These are phyloP conservation scores for Licmophora abbreviata DNA, from an alignment of 108 stramenopile genomes.

Conservation along the genomic window DNA sequence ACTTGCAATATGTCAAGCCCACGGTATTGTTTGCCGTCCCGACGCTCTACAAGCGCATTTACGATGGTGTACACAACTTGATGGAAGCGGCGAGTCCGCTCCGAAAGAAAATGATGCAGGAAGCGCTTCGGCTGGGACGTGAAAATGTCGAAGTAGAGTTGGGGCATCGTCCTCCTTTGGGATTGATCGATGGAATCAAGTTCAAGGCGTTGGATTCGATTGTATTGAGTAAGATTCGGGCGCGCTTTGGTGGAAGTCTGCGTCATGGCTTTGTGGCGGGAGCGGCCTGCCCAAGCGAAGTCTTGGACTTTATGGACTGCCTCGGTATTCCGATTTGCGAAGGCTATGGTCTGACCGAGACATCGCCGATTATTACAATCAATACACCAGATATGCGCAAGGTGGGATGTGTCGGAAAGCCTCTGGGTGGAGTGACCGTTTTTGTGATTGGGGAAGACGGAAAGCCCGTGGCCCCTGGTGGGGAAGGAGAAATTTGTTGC, in stretches of 20 bases:
- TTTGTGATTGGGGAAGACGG: conserved; percentile 60
- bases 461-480: conserved; percentile 52
- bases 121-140: conserved; percentile 58
- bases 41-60: conserved; percentile 89
- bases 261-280: conserved; percentile 77
- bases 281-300: conserved; percentile 82
- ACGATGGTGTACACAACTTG: conserved; percentile 87
- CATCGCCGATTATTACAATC: conserved; percentile 77
- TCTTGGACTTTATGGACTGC: conserved; percentile 87
- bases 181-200: conserved; percentile 36
- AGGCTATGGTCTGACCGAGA: conserved; percentile 93
- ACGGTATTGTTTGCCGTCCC: conserved; percentile 86
- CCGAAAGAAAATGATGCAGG: conserved; percentile 54
- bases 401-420: conserved; percentile 69
- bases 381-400: conserved; percentile 56
- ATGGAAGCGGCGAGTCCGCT: conserved; percentile 58
- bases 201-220: conserved; percentile 59
- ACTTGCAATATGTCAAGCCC: conserved; percentile 73
- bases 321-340: conserved; percentile 86
- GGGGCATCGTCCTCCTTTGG: conserved; percentile 34
- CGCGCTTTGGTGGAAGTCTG: conserved; percentile 80
- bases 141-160: conserved; percentile 33
- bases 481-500: conserved; percentile 88
- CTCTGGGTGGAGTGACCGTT: conserved; percentile 69
- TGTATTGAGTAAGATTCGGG: conserved; percentile 86